Conservation (phyloP, 768 basidiomycete species). For the Boletus sensibilis region DNA sequence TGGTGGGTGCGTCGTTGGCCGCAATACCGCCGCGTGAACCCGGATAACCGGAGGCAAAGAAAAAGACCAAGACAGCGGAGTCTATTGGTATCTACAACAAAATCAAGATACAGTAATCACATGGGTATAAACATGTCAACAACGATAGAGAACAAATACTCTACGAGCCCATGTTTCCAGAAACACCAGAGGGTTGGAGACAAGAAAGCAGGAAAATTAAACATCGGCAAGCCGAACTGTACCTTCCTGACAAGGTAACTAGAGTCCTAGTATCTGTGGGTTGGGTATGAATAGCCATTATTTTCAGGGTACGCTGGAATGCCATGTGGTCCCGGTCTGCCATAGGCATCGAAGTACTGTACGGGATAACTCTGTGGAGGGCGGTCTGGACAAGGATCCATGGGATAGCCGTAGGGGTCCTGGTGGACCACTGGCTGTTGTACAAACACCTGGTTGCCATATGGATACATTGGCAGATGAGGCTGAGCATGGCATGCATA, state of each 20-base stretch:
- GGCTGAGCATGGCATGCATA: constrained; percentile 3
- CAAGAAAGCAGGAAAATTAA: constrained; percentile 6
- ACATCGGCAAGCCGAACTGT: constrained; percentile 2
- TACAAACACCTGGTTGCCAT: constrained; percentile 3
- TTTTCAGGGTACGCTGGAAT: constrained; percentile 11
- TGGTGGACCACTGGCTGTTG: constrained; percentile 9
- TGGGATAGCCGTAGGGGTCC: constrained; percentile 10
- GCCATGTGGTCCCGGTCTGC: constrained; percentile 13
- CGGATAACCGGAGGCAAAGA: background rate
- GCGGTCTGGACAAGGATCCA: constrained; percentile 15
- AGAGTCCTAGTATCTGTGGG: constrained; percentile 9
- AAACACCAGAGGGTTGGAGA: constrained; percentile 10
- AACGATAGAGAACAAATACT: constrained; percentile 4
- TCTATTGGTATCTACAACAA: constrained; percentile 14
- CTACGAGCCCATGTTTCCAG: constrained; percentile 12
- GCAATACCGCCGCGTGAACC: background rate
- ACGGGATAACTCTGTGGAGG: constrained; percentile 8
- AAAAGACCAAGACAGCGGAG: background rate
- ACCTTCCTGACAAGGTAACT: background rate
- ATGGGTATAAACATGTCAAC: constrained; percentile 3
- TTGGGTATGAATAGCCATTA: constrained; percentile 11
- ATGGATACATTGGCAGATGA: constrained; percentile 1
- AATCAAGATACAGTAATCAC: constrained; percentile 11
- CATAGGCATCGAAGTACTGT: constrained; percentile 10
- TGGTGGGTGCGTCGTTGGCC: background rate